phyloP scores from a whole-genome alignment of 2,329 filamentous ascomycete species.

The Fusarium concolor region DNA sequence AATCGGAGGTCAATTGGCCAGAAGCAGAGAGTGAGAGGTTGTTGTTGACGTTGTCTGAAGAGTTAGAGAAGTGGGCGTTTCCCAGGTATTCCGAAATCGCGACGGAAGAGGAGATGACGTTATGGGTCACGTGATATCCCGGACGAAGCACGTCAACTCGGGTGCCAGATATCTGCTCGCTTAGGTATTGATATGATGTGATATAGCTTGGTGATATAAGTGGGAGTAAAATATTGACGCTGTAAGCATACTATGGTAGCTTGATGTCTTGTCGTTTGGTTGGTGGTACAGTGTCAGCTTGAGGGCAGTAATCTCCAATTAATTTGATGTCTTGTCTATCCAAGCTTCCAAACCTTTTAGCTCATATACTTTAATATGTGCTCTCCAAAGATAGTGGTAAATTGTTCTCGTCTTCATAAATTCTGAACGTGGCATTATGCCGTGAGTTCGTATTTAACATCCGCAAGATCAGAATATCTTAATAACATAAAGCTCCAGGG shows the following conservation, averaged over 20 bases:
- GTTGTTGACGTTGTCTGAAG: constrained; percentile 21
- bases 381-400: not conserved
- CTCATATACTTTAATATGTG: not conserved
- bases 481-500: not conserved
- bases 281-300: not conserved
- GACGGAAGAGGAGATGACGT: constrained; percentile 33
- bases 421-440: not conserved
- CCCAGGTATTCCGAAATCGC: constrained; percentile 31
- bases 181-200: not conserved
- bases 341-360: not conserved
- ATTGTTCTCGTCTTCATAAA: not conserved
- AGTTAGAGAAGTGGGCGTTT: constrained; percentile 30
- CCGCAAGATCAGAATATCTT: not conserved
- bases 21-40: constrained; percentile 9
- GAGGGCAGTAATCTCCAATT: not conserved
- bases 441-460: not conserved
- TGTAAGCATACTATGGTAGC: not conserved
- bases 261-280: not conserved
- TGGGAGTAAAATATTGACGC: not conserved
- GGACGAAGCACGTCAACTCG: constrained; percentile 8
- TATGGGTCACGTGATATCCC: constrained; percentile 38
- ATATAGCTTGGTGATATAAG: not conserved
- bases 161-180: not conserved
- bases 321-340: not conserved
- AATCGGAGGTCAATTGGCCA: constrained; percentile 44